phyloP scores from a whole-genome alignment of 805 yeast species.

The Candida succiphila region DNA sequence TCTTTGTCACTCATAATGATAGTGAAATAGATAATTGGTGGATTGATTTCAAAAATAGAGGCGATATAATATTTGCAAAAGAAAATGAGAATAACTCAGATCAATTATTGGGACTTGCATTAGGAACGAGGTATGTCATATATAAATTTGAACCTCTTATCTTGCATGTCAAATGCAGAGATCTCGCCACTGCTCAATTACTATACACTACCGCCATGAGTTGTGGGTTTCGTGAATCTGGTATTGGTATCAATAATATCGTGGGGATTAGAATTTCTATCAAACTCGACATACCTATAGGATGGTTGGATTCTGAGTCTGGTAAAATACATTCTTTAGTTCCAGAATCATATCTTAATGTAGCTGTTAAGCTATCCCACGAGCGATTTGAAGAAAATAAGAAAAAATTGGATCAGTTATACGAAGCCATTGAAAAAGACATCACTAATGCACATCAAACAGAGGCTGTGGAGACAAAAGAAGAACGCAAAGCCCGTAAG shows the following conservation, averaged over 20 bases:
- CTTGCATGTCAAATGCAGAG: conserved; percentile 72
- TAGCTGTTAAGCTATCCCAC: conserved; percentile 43
- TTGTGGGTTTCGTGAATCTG: conserved; percentile 82
- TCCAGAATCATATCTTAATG: conserved; percentile 34
- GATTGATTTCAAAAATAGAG: conserved; percentile 19
- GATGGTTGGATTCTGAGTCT: conserved; percentile 29
- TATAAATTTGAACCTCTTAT: conserved; percentile 83
- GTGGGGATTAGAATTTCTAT: conserved; percentile 75
- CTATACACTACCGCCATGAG: conserved; percentile 66
- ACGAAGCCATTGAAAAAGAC: conserved; percentile 29
- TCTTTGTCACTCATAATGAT: conserved; percentile 66
- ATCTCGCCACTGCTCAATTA: conserved; percentile 43
- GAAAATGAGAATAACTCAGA: neutral
- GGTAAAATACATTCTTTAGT: conserved; percentile 33
- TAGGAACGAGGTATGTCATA: conserved; percentile 42
- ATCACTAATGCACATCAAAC: conserved; percentile 4
- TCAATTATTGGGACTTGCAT: neutral
- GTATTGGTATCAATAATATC: conserved; percentile 68
- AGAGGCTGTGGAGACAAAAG: conserved; percentile 36
- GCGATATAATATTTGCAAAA: conserved; percentile 13
- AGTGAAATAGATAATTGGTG: conserved; percentile 40
- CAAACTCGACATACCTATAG: conserved; percentile 70
- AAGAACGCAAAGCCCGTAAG: conserved; percentile 45
- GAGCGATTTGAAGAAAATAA: conserved; percentile 62
- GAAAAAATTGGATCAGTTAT: conserved; percentile 41